phyloP scores from a whole-genome alignment of 2,329 filamentous ascomycete genomes.

The Ophiobolus disseminans region DNA sequence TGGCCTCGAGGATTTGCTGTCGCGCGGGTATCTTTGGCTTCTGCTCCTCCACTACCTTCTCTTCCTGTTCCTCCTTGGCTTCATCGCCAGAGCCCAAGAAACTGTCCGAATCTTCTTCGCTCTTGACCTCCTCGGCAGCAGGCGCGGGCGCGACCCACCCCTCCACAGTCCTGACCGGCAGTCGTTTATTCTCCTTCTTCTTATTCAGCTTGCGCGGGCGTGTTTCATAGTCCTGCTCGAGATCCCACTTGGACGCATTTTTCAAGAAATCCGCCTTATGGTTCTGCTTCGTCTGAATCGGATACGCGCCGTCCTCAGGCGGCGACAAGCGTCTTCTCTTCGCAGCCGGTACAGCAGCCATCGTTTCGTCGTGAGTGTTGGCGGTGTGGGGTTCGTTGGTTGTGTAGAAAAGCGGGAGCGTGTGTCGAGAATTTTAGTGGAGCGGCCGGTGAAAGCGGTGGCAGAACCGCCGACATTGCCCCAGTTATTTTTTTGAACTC shows the following conservation, averaged over 20 bases:
- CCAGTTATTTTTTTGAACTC: too few species aligned
- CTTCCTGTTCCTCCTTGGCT: slow-evolving; percentile 55
- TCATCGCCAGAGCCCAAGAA: slow-evolving; percentile 66
- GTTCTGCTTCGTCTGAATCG: slow-evolving; percentile 20
- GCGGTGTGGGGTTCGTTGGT: slow-evolving; percentile 8
- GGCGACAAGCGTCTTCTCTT: slow-evolving; percentile 50
- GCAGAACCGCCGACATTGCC: slow-evolving; percentile 21
- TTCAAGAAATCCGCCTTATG: slow-evolving; percentile 67
- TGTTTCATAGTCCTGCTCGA: slow-evolving; percentile 90
- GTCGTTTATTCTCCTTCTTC: slow-evolving; percentile 72
- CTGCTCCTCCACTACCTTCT: slow-evolving; percentile 54
- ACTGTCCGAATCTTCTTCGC: slow-evolving; percentile 64
- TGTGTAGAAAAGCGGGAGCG: slow-evolving; percentile 1
- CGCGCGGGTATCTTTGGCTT: slow-evolving; percentile 73
- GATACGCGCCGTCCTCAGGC: slow-evolving; percentile 34
- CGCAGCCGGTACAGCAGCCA: slow-evolving; percentile 45
- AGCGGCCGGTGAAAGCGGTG: slow-evolving; percentile 18
- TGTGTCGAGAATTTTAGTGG: slow-evolving; percentile 37
- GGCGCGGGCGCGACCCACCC: slow-evolving; percentile 70
- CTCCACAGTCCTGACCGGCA: slow-evolving; percentile 87
- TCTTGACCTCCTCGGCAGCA: slow-evolving; percentile 53
- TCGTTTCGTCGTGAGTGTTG: slow-evolving; percentile 12
- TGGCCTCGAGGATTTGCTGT: slow-evolving; percentile 83
- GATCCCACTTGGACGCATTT: slow-evolving; percentile 82
- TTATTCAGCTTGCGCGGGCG: slow-evolving; percentile 77